Percentiles rank a stretch among this genome's conserved stretches.
Conservation (phyloP, 108 stramenopile genomes). For the Conticribra weissflogii region DNA sequence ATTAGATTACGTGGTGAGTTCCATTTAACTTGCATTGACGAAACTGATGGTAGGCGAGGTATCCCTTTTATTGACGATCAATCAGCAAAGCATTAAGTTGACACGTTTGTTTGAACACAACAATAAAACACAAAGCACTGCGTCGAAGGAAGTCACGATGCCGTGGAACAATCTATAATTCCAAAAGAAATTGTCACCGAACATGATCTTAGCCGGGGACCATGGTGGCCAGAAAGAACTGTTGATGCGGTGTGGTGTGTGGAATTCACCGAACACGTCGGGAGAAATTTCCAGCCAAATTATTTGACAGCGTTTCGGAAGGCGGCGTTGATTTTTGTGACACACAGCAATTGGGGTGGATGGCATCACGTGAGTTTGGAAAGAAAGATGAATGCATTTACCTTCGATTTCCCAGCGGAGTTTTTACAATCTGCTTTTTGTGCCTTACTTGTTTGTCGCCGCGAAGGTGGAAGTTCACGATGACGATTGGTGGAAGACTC, state of each 20-base stretch:
- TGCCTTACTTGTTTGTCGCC: too few species aligned
- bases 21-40: too few species aligned
- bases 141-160: constrained; percentile 68
- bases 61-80: too few species aligned
- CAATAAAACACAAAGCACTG: constrained; percentile 14
- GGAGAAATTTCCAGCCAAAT: constrained; percentile 75
- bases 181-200: constrained; percentile 59
- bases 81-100: too few species aligned
- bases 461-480: constrained; percentile 26
- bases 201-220: constrained; percentile 78
- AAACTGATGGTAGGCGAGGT: too few species aligned
- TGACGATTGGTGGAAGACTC: constrained; percentile 73
- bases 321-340: constrained; percentile 83
- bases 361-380: constrained; percentile 74
- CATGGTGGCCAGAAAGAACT: constrained; percentile 85
- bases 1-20: constrained; percentile 32
- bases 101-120: too few species aligned
- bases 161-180: constrained; percentile 55
- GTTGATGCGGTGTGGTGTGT: constrained; percentile 86
- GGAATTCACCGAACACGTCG: constrained; percentile 73
- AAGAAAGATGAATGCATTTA: too few species aligned
- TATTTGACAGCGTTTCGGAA: constrained; percentile 78
- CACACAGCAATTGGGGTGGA: constrained; percentile 65
- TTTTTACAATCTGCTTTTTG: too few species aligned
- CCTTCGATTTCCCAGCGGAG: too few species aligned